Evolutionary conservation across 441 rosid species (phyloP), one percentile per base, ranked within the genome.

Genomic region (Rhodomyrtus psidioides): DNA sequence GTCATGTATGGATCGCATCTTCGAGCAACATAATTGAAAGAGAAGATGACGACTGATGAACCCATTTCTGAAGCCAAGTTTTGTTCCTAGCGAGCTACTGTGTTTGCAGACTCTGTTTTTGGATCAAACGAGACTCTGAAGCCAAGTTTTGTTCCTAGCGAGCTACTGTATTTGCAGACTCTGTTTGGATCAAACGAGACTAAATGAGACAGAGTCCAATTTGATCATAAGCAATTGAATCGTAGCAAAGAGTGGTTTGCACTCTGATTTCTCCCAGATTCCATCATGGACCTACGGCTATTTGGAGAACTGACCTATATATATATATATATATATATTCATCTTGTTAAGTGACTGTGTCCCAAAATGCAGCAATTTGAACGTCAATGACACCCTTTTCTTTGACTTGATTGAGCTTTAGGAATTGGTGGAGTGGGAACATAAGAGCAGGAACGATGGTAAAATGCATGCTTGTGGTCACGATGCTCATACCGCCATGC

Each of bases 391-490:
- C 21, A 13, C 17, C 34, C 54, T 65, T 23, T 39, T 39, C 39
- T 9, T 74, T 14, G 46, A 12, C 27, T 42, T 54, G 15, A 74
- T 14, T 46, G 83, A 55, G 12, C 24, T 82, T 82, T 92, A 82
- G 96, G 98, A 96, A 92, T 53, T 91, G 56, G 95, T 94, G 17
- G 95, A 93, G 27, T 95, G 95, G 96, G 96, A 93, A 84, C 89
- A 89, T 83, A 95, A 92, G 91, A 95, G 98, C 89, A 94, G 91
- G 91, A 87, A 90, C 17, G 87, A 92, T 75, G 95, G 98, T 2
- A 93, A 92, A 90, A 94, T 95, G 97, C 98, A 95, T 85, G 96
- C 96, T 28, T 92, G 96, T 88, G 97, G 95, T 51, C 95, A 95
- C 82, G 98, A 95, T 88, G 91, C 89, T 88, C 97, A 95, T 81